Base-by-base conservation (phyloP, 768 basidiomycete species). In the Suillus spraguei region DNA sequence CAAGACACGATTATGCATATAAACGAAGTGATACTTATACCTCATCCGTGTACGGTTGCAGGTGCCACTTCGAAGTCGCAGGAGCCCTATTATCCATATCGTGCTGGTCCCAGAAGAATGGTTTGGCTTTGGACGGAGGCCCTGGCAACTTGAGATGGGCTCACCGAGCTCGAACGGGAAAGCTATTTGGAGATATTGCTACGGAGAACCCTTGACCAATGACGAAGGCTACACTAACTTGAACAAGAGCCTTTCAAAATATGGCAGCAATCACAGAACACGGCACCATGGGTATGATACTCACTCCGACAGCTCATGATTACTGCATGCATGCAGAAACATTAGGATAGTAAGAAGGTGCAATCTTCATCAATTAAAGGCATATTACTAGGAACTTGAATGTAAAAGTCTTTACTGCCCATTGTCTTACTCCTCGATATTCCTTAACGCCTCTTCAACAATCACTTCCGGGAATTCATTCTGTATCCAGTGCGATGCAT, bases 271-370 rank as follows among this genome's bases (percentile, higher is more conserved):
- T 44, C 74, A 52, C 77, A 67, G 66, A 65, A 71, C 46, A 79
- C 14, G 39, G 14, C 16, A 39, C 69, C 1, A 50, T 83, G 63
- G 81, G 80, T 22, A 72, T 73, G 22, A 83, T 83, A n/a, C n/a
- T n/a, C n/a, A 81, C 75, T 83, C 38, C 72, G 74, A 44, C 70
- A 74, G 54, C 74, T 92, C 58, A 86, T 88, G 3, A 88, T 92
- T 64, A 83, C 79, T 61, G 85, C 41, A 17, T 41, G 16, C 16
- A 41, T 41, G 16, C 85, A 41, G 82, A 85, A 65, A 88, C 86
- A 22, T 79, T 91, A 63, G 89, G 90, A 13, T 94, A 90, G 91
- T 80, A 87, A 66, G 88, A 91, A 35, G 86, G 86, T 52, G 86
- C 88, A 39, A 39, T 14, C 14, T 16, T 39, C 39, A n/a, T n/a